These are phyloP conservation scores for Decorospora gaudefroyi DNA, from an alignment of 2,329 filamentous ascomycete species.

Conservation along the genomic window DNA sequence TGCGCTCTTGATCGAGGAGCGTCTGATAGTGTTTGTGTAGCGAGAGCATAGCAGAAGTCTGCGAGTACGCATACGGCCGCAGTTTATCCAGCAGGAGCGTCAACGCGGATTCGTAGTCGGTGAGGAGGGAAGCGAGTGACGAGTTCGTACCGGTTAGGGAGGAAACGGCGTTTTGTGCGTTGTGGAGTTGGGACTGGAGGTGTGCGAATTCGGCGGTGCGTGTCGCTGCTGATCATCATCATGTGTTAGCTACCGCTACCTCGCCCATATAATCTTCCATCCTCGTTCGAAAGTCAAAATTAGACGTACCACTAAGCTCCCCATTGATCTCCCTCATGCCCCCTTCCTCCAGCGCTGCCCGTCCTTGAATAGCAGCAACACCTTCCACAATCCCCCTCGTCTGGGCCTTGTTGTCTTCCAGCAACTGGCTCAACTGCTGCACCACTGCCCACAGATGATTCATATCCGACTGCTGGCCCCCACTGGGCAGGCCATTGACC, in stretches of 20 bases:
- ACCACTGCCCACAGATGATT: constrained; percentile 50
- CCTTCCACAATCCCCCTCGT: constrained; percentile 47
- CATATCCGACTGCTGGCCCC: constrained; percentile 51
- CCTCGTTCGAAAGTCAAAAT: too few species aligned
- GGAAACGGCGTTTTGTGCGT: constrained; percentile 34
- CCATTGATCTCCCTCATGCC: constrained; percentile 44
- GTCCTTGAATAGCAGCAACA: constrained; percentile 46
- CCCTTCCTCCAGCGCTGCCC: constrained; percentile 43
- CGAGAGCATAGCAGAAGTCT: constrained; percentile 50
- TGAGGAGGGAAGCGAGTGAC: constrained; percentile 38
- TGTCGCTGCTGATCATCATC: constrained; percentile 34
- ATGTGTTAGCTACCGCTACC: too few species aligned
- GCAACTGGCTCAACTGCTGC: constrained; percentile 47
- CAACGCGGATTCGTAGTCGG: constrained; percentile 52
- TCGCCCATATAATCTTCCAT: too few species aligned
- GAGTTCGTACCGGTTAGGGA: constrained; percentile 33
- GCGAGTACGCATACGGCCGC: constrained; percentile 44
- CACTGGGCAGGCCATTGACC: constrained; percentile 47
- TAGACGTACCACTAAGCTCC: constrained; percentile 39
- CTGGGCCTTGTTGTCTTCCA: constrained; percentile 49
- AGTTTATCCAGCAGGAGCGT: constrained; percentile 46
- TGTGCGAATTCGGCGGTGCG: constrained; percentile 38
- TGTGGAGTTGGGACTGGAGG: constrained; percentile 40
- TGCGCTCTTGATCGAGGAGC: constrained; percentile 51
- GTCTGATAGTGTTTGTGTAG: constrained; percentile 56